These are phyloP conservation scores for Chlorella vulgaris DNA, from an alignment of 139 green algal genomes.

Conservation along the genomic window DNA sequence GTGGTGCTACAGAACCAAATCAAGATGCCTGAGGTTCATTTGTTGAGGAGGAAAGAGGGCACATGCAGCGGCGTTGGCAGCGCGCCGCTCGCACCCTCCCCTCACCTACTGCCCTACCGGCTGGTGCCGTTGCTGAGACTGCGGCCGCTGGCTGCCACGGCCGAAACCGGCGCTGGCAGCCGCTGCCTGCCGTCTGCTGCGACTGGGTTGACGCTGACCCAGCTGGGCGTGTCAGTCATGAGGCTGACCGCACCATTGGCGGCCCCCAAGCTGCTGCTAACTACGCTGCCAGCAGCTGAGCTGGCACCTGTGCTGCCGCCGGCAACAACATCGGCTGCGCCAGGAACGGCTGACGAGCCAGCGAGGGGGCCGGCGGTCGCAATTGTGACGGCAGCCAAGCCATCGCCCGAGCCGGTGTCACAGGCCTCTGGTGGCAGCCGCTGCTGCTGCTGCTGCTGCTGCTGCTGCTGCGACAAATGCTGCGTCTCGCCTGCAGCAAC, in stretches of 20 bases:
- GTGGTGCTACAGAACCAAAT: not conserved
- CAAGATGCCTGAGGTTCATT: not conserved
- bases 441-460: not conserved
- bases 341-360: no score
- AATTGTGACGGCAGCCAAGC: no score
- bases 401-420: not conserved
- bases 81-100: not conserved
- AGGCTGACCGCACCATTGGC: constrained; percentile 24
- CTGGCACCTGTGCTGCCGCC: not conserved
- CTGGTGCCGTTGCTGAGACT: no score
- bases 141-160: no score
- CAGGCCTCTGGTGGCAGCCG: not conserved
- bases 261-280: not conserved
- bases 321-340: not conserved
- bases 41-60: not conserved
- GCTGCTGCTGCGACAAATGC: no score
- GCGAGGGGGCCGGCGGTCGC: no score
- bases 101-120: not conserved
- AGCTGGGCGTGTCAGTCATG: not conserved
- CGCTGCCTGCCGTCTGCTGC: not conserved
- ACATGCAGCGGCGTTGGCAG: not conserved
- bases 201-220: not conserved
- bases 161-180: no score
- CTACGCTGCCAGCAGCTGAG: not conserved
- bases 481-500: no score